Conservation (phyloP, 768 basidiomycete genomes). For the Paxillus rubicundulus region DNA sequence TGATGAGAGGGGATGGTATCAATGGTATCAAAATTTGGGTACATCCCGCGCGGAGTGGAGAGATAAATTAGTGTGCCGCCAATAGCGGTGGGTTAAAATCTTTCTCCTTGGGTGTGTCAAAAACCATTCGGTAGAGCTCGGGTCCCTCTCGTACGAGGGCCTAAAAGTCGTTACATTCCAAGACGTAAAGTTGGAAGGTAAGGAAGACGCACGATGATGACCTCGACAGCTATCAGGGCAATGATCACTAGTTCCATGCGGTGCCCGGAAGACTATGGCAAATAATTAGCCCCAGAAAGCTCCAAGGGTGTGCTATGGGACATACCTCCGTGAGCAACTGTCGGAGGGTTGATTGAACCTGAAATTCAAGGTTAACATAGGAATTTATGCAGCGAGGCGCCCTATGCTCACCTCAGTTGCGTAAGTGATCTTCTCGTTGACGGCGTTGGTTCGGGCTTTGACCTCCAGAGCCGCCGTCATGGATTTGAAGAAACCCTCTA, state of each 20-base stretch:
- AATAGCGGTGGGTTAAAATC: background rate
- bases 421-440: conserved; percentile 93
- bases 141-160: conserved; percentile 77
- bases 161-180: conserved; percentile 33
- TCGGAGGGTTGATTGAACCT: conserved; percentile 85
- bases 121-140: conserved; percentile 62
- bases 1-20: conserved; percentile 1
- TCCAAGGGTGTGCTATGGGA: background rate
- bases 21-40: background rate
- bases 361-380: conserved; percentile 4
- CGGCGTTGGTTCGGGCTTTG: conserved; percentile 69
- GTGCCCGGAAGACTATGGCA: conserved; percentile 75
- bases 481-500: conserved; percentile 87
- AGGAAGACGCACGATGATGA: conserved; percentile 68
- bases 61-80: conserved; percentile 1
- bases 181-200: background rate
- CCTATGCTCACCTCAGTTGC: conserved; percentile 62
- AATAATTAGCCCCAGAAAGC: background rate
- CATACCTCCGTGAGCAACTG: conserved; percentile 81
- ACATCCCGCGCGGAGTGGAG: background rate
- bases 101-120: conserved; percentile 19
- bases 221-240: conserved; percentile 89
- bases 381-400: background rate
- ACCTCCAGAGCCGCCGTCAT: conserved; percentile 86
- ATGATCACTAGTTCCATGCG: conserved; percentile 97